Conservation (phyloP, 306 rosid genomes). For the Quercus ilex region DNA sequence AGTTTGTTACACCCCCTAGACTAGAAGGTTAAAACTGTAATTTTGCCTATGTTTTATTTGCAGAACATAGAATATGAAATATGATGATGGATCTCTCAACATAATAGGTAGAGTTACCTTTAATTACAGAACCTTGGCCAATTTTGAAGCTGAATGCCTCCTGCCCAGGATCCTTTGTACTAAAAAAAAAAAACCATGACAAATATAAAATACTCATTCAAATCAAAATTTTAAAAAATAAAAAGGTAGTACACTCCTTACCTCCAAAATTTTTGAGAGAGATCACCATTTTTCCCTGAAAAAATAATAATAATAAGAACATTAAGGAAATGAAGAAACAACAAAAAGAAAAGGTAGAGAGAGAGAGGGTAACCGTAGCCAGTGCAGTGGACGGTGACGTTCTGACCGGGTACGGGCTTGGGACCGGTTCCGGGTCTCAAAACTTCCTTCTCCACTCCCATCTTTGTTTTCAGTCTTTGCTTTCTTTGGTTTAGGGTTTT, state of each 20-base stretch:
- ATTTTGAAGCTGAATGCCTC: constrained; percentile 72
- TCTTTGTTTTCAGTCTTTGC: background rate
- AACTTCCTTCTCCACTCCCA: constrained; percentile 89
- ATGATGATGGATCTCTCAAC: background rate
- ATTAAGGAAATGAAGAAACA: too few species aligned
- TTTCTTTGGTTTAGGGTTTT: too few species aligned
- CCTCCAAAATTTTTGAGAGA: constrained; percentile 96
- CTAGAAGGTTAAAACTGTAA: too few species aligned
- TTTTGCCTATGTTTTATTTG: too few species aligned
- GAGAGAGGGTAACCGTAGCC: constrained; percentile 59
- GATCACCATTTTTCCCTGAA: constrained; percentile 77
- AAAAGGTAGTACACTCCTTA: background rate
- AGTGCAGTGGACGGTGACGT: constrained; percentile 93
- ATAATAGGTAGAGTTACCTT: constrained; percentile 35
- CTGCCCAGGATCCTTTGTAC: constrained; percentile 96
- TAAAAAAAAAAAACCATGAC: constrained; percentile 24
- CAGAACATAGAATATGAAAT: background rate
- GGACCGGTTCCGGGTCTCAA: constrained; percentile 77
- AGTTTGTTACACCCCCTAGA: too few species aligned
- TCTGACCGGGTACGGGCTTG: constrained; percentile 68
- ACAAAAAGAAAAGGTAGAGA: background rate
- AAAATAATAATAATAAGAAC: background rate
- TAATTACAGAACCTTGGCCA: constrained; percentile 85
- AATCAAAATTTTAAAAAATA: background rate
- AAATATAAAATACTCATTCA: constrained; percentile 4